Base-by-base conservation (phyloP, 2,329 filamentous ascomycete genomes). In the Phaeosphaeriaceae sp. region DNA sequence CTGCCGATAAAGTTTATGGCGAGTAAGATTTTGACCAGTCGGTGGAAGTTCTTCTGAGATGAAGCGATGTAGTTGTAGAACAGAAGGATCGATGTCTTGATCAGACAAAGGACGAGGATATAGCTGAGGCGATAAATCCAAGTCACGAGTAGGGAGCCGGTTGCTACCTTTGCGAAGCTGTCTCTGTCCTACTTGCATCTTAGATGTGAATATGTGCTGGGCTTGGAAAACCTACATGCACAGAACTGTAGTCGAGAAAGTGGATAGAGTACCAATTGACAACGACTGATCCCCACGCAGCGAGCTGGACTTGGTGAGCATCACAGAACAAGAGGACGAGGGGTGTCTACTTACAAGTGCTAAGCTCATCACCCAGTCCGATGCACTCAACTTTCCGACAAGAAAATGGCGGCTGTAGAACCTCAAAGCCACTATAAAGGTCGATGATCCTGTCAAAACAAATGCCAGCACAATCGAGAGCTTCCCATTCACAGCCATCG, bases 1-100 rank as follows among this genome's bases (percentile, higher is more conserved):
- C 69, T 66, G 2, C 64, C 64, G 17, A 67, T 26, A 8, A 69
- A 42, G 8, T 73, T 64, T 15, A 74, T 59, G 17, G 52, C 59
- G 17, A 77, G 64, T 19, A 73, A 57, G 13, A 43, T 43, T 22
- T 64, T 64, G 26, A 74, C 62, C 19, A 68, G 53, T 15, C 50
- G 58, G 49, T 69, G 72, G 54, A 73, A 77, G 42, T 52, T 55
- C 43, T 64, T 70, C 54, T 69, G 68, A 3, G 69, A 66, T 17
- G 72, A 65, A 8, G 71, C 64, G 28, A 77, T 65, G 51, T 72
- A 63, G 52, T 65, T 63, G 63, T 76, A 77, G 59, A 77, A 65
- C 24, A 74, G 63, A 26, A 77, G 60, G 46, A 77, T 77, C 10
- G 73, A 75, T 22, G 65, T 65, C 52, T 77, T 77, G 61, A 77